Conservation (phyloP, 129 eudicot genomes). For the Chrysanthemum seticuspe region DNA sequence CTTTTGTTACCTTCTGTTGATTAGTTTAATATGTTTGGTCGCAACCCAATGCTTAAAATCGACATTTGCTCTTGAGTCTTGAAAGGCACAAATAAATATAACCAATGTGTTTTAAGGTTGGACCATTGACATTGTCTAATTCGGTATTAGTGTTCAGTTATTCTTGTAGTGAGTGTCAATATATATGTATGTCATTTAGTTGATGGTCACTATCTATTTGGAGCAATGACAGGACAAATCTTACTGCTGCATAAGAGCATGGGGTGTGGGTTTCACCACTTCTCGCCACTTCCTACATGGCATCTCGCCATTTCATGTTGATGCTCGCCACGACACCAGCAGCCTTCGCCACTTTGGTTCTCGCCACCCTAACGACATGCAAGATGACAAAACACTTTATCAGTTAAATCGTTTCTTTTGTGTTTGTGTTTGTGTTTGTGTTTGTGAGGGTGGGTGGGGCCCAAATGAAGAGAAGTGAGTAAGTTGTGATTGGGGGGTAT, state of each 20-base stretch:
- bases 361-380: no score
- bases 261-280: no score
- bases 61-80: slow-evolving; percentile 8
- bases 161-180: not conserved
- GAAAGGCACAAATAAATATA: not conserved
- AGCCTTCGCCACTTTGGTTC: no score
- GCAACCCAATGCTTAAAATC: not conserved
- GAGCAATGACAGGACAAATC: slow-evolving; percentile 23
- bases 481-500: no score
- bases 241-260: slow-evolving; percentile 18
- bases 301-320: no score
- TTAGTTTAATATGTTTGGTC: not conserved
- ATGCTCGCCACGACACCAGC: no score
- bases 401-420: no score
- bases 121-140: slow-evolving; percentile 19
- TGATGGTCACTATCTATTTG: slow-evolving; percentile 23
- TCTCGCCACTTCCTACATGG: no score
- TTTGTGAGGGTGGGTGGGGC: no score
- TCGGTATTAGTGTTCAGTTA: not conserved
- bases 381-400: no score
- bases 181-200: slow-evolving; percentile 28
- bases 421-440: no score
- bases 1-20: not conserved
- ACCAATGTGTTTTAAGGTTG: slow-evolving; percentile 10
- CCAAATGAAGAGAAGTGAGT: no score